These are phyloP conservation scores for Teratosphaeria viscida DNA, from an alignment of 2,329 filamentous ascomycete genomes.

Conservation along the genomic window DNA sequence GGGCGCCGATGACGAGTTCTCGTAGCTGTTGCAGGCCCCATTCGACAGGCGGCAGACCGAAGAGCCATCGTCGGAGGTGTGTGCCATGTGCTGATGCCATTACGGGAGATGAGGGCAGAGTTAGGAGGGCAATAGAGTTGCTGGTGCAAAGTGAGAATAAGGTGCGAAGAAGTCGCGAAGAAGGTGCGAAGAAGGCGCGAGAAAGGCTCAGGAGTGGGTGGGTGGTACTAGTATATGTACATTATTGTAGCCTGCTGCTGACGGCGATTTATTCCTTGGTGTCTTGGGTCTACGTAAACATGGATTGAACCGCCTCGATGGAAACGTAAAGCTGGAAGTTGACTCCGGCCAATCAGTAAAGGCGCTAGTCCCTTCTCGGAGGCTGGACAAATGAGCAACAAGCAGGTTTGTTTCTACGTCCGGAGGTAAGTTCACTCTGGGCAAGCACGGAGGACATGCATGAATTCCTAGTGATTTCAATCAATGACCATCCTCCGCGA, in stretches of 20 bases:
- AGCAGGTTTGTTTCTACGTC: too few relatives aligned
- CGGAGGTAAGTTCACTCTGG: too few relatives aligned
- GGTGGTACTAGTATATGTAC: neutral
- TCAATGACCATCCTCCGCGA: neutral
- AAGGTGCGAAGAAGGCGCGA: neutral
- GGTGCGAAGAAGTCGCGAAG: neutral
- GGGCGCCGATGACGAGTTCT: constrained; percentile 75
- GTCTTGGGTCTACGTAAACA: neutral
- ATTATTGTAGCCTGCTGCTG: neutral
- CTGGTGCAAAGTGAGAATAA: neutral
- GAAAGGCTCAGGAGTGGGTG: too few relatives aligned
- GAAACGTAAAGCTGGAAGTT: neutral
- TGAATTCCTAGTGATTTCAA: neutral
- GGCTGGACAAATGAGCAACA: neutral
- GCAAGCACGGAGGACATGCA: neutral
- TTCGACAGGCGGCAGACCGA: constrained; percentile 83
- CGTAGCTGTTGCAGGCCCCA: constrained; percentile 71
- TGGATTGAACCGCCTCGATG: neutral
- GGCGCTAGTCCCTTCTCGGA: neutral
- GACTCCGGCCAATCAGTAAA: neutral
- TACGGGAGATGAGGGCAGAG: neutral
- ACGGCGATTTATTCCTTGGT: neutral
- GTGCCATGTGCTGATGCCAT: constrained; percentile 44
- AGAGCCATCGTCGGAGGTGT: constrained; percentile 61
- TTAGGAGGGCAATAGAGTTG: neutral